Evolutionary conservation across 352 stramenopile genomes (phyloP), one percentile per base, ranked within the genome.

Genomic region (Saprolegnia parasitica): DNA sequence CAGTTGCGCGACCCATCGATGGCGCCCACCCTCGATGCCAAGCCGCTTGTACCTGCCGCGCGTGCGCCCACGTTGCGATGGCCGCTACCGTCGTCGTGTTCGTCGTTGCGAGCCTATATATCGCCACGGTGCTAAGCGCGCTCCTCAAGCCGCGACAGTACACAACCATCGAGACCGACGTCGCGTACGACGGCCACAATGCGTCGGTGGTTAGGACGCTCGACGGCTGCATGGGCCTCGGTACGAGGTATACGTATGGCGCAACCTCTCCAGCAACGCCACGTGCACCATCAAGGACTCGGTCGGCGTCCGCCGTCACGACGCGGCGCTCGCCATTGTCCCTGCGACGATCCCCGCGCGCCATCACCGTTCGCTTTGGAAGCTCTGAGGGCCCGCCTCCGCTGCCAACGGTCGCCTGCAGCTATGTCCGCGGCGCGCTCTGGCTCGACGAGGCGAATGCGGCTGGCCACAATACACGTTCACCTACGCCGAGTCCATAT

Each of bases 231-330:
- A 4, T 10, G 3, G 9, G 52, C 35, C 52, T 16, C 35, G 24
- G 35, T 8, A n/a, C 24, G 11, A 60, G 11, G 52, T n/a, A 3
- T 60, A 26, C 52, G 52, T 60, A 3, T 60, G n/a, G 13, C 9
- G 52, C 35, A 24, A 60, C 10, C 2, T 2, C 5, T 29, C 24
- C n/a, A 29, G 47, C 47, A 29, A 29, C 24, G 52, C 24, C 13
- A 60, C 52, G 35, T 60, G 52, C 35, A 24, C 11, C 24, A 16
- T 60, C 52, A 60, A 60, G 35, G 52, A 60, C 52, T 20, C 35
- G 13, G 52, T 60, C 20, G 52, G 52, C 10, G 13, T n/a, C 35
- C 24, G 35, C 16, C 35, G 52, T 60, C 11, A 4, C 52, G 11
- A 26, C 24, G 52, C 52, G 13, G 42, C 42, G 42, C 42, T n/a